phyloP scores from a whole-genome alignment of 352 stramenopile species.

The Achlya hypogyna region DNA sequence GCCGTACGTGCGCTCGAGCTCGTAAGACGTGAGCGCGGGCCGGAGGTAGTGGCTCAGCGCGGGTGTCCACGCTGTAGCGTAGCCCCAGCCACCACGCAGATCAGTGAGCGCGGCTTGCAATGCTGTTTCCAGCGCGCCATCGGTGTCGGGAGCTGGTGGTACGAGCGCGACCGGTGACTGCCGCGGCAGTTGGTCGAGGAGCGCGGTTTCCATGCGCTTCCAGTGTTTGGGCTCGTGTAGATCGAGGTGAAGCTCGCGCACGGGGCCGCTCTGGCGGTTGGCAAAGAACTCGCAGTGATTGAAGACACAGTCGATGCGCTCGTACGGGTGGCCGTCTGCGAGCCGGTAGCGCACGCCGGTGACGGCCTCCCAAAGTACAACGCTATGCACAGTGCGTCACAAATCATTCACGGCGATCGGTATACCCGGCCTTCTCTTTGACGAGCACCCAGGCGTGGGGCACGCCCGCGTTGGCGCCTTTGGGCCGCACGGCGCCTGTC shows the following conservation, averaged over 20 bases:
- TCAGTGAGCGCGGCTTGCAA: slow-evolving; percentile 37
- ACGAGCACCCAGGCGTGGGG: slow-evolving; percentile 77
- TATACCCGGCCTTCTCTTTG: slow-evolving; percentile 19
- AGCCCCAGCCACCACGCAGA: slow-evolving; percentile 32
- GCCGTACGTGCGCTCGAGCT: slow-evolving; percentile 67
- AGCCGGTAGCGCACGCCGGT: slow-evolving; percentile 44
- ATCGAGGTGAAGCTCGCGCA: slow-evolving; percentile 4
- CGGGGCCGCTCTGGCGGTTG: slow-evolving; percentile 45
- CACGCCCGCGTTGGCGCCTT: slow-evolving; percentile 23
- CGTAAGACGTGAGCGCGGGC: slow-evolving; percentile 81
- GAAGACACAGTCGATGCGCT: slow-evolving; percentile 77
- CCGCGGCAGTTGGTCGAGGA: slow-evolving; percentile 37
- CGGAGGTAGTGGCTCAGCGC: slow-evolving; percentile 70
- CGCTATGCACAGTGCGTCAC: background rate
- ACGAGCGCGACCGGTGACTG: slow-evolving; percentile 26
- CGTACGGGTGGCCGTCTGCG: slow-evolving; percentile 34
- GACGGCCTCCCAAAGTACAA: slow-evolving; percentile 62
- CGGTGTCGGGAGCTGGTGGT: slow-evolving; percentile 22
- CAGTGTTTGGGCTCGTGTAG: slow-evolving; percentile 53
- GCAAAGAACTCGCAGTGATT: slow-evolving; percentile 63
- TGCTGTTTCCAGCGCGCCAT: slow-evolving; percentile 23
- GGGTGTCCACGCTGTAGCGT: slow-evolving; percentile 64
- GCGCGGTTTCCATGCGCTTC: slow-evolving; percentile 43
- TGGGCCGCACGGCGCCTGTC: slow-evolving; percentile 58
- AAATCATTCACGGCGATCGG: background rate